These are phyloP conservation scores for Elaeagnus macrophylla DNA, from an alignment of 306 rosid species.

Conservation along the genomic window DNA sequence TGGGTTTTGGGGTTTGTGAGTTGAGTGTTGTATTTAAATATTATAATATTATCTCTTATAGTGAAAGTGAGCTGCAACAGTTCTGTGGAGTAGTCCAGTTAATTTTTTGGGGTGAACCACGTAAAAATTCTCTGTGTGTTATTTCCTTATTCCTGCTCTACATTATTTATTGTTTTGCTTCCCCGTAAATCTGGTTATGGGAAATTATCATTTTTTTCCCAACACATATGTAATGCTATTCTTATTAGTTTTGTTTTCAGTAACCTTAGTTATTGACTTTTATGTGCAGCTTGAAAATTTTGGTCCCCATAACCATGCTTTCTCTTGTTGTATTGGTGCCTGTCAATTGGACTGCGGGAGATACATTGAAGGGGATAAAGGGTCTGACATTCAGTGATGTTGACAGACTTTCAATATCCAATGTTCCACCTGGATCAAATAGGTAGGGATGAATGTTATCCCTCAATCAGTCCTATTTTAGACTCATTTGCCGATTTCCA, in stretches of 20 bases:
- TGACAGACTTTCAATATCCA: slow-evolving; percentile 85
- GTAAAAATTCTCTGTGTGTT: too few species aligned
- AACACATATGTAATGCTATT: too few species aligned
- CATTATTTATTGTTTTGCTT: too few species aligned
- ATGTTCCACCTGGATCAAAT: slow-evolving; percentile 58
- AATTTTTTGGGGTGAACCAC: too few species aligned
- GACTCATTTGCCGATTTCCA: not conserved
- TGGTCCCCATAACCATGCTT: slow-evolving; percentile 53
- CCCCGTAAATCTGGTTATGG: too few species aligned
- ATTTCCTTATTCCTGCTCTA: too few species aligned
- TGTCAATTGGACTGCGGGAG: slow-evolving; percentile 53
- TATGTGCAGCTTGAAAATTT: slow-evolving; percentile 58
- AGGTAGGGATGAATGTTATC: slow-evolving; percentile 28
- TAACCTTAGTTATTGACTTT: slow-evolving; percentile 6
- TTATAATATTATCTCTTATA: too few species aligned
- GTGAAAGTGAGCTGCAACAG: too few species aligned
- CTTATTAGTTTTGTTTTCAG: not conserved
- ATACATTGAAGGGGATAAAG: slow-evolving; percentile 34
- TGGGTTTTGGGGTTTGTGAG: too few species aligned
- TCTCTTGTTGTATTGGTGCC: slow-evolving; percentile 71
- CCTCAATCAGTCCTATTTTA: not conserved
- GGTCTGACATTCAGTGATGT: slow-evolving; percentile 48
- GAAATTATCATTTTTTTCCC: too few species aligned
- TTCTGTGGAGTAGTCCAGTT: too few species aligned
- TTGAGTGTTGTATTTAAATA: too few species aligned